These are phyloP conservation scores for Prunus fruticosa DNA, from an alignment of 306 rosid species.

Conservation along the genomic window DNA sequence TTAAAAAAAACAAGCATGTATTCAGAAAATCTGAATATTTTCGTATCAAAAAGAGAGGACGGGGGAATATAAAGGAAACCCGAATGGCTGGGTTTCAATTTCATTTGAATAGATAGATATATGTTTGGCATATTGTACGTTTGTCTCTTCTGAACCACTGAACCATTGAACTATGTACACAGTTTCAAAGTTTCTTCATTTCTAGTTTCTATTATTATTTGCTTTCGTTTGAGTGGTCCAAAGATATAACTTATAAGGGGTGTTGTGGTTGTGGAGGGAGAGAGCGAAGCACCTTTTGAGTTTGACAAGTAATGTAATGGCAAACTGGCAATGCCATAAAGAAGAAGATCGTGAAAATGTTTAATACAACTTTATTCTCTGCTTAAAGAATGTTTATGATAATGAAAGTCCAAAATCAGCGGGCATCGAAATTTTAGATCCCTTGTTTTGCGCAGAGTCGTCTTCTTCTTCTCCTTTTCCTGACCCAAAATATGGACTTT, in stretches of 20 bases:
- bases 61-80: constrained; percentile 2
- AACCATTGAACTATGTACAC: neutral
- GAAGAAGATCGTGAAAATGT: neutral
- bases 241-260: neutral
- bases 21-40: neutral
- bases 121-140: neutral
- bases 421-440: neutral
- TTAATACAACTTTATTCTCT: neutral
- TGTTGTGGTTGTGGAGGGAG: neutral
- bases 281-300: neutral
- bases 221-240: constrained; percentile 18
- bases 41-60: neutral
- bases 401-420: constrained; percentile 2
- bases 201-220: neutral
- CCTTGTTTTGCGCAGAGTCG: neutral
- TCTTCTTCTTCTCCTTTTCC: neutral
- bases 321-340: neutral
- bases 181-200: neutral
- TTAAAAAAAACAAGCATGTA: neutral
- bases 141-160: neutral
- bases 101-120: neutral
- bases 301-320: neutral
- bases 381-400: neutral
- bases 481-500: neutral
- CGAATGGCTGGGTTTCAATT: neutral